Evolutionary conservation across 805 yeast genomes (phyloP), one percentile per base, ranked within the genome.

Genomic region (Monosporozyma yasuniensis): DNA sequence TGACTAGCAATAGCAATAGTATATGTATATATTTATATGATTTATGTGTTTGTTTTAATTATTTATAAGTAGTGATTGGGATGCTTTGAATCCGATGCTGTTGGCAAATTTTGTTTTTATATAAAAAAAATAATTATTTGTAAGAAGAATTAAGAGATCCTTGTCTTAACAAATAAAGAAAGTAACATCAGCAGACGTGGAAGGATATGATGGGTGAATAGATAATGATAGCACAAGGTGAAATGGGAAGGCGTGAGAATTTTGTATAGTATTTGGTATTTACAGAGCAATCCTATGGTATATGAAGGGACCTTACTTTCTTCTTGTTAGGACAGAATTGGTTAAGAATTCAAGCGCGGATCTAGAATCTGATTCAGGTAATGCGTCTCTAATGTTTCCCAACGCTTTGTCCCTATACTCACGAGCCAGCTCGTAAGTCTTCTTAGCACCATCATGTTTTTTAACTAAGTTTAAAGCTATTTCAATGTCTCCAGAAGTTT

Each of bases 321-420:
- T 77, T 73, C 99, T 82, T 43, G 93, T 84, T 55, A 91, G 73
- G 22, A 91, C 79, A 10, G 91, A 81, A 62, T 83, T 83, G 6
- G 98, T 88, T 59, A 93, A 73, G 54, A 87, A 78, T 63, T 84
- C 90, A 53, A 93, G 72, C 3, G 97, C 97, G 51, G 87, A 80
- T 60, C 96, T 76, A 9, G 96, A 87, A 61, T 88, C 95, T 19
- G 93, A 83, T 57, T 86, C 90, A 1, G 98, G 99, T 42, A 93
- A 73, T 3, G 71, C 72, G 19, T 58, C 64, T 53, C 87, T 70
- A 57, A 93, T 73, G 60, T 87, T 86, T 6, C 69, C 68, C 52
- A 89, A 72, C 0, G 98, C 98, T 50, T 76, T 78, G 45, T 76
- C 73, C 58, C 95, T 84, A 66, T 88, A 93, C 27, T 78, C 76